These are phyloP conservation scores for Aspergillus vadensis DNA, from an alignment of 2,329 filamentous ascomycete genomes.

Conservation along the genomic window DNA sequence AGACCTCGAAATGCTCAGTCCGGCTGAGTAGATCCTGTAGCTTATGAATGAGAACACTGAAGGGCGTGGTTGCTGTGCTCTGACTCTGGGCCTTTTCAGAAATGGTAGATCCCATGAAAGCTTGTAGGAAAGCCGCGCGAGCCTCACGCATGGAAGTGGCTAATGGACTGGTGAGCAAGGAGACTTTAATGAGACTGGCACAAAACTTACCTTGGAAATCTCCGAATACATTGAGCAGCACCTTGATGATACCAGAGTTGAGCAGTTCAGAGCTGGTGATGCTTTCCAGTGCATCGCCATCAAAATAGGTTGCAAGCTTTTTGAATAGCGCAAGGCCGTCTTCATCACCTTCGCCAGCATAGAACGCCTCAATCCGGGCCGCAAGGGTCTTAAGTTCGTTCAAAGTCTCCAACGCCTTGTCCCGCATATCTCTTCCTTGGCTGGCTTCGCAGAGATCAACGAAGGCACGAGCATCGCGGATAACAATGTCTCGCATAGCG, in stretches of 20 bases:
- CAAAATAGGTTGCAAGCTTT: conserved; percentile 78
- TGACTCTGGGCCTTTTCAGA: conserved; percentile 61
- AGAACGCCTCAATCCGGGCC: conserved; percentile 70
- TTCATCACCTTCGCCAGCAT: conserved; percentile 49
- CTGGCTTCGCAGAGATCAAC: conserved; percentile 79
- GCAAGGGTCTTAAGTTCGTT: conserved; percentile 71
- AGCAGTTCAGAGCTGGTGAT: conserved; percentile 95
- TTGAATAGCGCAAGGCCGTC: conserved; percentile 70
- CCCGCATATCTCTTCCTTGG: conserved; percentile 71
- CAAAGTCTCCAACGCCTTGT: conserved; percentile 76
- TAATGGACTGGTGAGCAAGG: conserved; percentile 9
- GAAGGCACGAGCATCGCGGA: conserved; percentile 77
- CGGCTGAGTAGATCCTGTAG: conserved; percentile 93
- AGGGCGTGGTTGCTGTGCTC: conserved; percentile 74
- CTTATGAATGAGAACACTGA: conserved; percentile 89
- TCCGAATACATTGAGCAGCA: conserved; percentile 79
- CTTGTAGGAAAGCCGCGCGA: conserved; percentile 80
- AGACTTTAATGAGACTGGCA: background rate
- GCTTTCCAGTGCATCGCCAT: conserved; percentile 83
- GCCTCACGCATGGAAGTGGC: conserved; percentile 53
- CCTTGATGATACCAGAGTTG: conserved; percentile 83
- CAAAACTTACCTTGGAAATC: conserved; percentile 56
- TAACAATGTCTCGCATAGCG: conserved; percentile 71
- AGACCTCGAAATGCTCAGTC: conserved; percentile 96
- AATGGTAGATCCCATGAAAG: conserved; percentile 81